phyloP scores from a whole-genome alignment of 805 yeast genomes.

The Myxozyma neglecta region DNA sequence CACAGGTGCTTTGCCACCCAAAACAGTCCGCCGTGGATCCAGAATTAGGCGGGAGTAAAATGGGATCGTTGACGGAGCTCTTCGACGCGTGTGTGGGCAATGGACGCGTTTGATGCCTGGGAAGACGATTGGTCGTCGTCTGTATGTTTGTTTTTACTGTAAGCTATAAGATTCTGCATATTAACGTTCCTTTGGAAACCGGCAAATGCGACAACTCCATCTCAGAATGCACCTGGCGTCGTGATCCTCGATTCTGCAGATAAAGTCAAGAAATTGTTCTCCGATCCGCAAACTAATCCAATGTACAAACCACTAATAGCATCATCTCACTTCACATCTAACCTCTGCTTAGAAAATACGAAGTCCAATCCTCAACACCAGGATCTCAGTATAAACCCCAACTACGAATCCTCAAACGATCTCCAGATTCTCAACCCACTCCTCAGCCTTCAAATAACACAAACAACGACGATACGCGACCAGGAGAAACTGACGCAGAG shows the following conservation, averaged over 20 bases:
- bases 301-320: background rate
- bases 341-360: constrained; percentile 6
- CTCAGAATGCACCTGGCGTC: constrained; percentile 5
- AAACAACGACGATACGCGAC: background rate
- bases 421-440: constrained; percentile 1
- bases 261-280: constrained; percentile 17
- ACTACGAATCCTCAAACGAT: constrained; percentile 27
- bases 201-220: background rate
- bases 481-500: constrained; percentile 23
- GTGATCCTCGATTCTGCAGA: constrained; percentile 11
- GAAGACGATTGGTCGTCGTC: constrained; percentile 24
- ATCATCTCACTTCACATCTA: background rate
- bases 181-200: background rate
- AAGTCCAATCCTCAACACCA: constrained; percentile 13
- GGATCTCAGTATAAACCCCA: constrained; percentile 26
- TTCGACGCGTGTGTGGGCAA: no score
- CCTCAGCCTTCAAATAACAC: background rate
- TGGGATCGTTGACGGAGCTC: no score
- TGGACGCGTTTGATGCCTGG: constrained; percentile 21
- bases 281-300: background rate
- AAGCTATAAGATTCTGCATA: background rate
- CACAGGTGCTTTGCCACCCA: background rate
- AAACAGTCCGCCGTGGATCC: background rate
- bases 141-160: background rate
- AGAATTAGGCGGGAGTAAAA: background rate